Evolutionary conservation across 371 early-diverging fungal species (phyloP).

Genomic region (Quaeritorhiza haematococci): DNA sequence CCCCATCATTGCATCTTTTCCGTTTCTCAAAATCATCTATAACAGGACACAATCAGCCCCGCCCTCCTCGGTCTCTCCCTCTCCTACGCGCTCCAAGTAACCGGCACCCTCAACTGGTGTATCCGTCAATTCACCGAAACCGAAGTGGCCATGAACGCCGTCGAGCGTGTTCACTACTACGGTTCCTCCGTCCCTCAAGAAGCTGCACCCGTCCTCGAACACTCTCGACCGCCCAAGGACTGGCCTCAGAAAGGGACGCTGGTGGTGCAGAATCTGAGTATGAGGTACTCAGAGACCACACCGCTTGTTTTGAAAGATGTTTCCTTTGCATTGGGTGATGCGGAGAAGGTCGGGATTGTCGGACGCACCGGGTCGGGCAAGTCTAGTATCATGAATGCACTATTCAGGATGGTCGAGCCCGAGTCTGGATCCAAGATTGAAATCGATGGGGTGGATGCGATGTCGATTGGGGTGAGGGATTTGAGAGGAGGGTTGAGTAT

Average conservation of each 20-base stretch:
- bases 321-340: conserved; percentile 26
- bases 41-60: conserved; percentile 19
- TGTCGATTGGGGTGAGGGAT: conserved; percentile 68
- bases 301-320: conserved; percentile 47
- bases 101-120: conserved; percentile 75
- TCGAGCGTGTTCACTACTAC: conserved; percentile 85
- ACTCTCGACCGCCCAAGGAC: conserved; percentile 23
- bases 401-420: conserved; percentile 89
- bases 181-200: conserved; percentile 65
- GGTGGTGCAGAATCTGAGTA: conserved; percentile 58
- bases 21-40: not conserved
- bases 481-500: conserved; percentile 52
- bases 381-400: conserved; percentile 74
- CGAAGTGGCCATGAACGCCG: conserved; percentile 54
- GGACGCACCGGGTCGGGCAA: conserved; percentile 83
- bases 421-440: conserved; percentile 54
- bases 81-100: conserved; percentile 80
- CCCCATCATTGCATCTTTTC: too few species aligned
- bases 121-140: conserved; percentile 59
- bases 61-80: conserved; percentile 79
- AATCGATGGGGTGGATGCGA: conserved; percentile 79
- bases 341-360: conserved; percentile 50
- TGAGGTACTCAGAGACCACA: conserved; percentile 66
- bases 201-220: conserved; percentile 57
- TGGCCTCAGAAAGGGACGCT: conserved; percentile 63